A percentile compares a stretch with the other conserved stretches of the same genome.
These are phyloP conservation scores for Neonectria hederae DNA, from an alignment of 2,329 filamentous ascomycete genomes.

Conservation along the genomic window DNA sequence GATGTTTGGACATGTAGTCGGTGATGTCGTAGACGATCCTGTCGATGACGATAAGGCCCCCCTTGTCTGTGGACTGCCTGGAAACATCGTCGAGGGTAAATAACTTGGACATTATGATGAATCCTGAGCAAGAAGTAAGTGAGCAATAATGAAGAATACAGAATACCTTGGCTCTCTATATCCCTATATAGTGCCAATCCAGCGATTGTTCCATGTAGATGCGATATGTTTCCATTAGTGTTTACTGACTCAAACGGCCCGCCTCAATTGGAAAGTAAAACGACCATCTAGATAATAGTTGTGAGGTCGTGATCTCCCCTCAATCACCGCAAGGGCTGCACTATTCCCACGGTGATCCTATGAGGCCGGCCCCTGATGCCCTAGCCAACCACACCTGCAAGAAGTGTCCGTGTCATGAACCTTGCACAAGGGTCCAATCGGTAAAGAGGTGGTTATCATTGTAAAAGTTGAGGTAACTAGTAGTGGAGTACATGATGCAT, in stretches of 20 bases:
- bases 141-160: background rate
- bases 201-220: background rate
- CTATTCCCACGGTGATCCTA: background rate
- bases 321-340: background rate
- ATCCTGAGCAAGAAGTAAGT: too few relatives aligned
- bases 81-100: slow-evolving; percentile 13
- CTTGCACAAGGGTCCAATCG: background rate
- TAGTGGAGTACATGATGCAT: background rate
- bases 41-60: slow-evolving; percentile 18
- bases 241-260: background rate
- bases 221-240: background rate
- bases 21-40: slow-evolving; percentile 21
- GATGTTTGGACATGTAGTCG: slow-evolving; percentile 15
- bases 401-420: too few relatives aligned
- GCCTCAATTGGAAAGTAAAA: slow-evolving; percentile 2
- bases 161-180: too few relatives aligned
- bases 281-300: background rate
- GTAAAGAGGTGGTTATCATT: background rate
- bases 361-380: background rate
- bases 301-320: background rate
- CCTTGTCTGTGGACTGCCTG: slow-evolving; percentile 4
- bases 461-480: background rate
- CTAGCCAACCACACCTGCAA: too few relatives aligned
- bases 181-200: background rate
- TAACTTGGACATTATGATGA: background rate